A percentile compares a stretch with the other conserved stretches of the same genome.
Evolutionary conservation across 169 alveolate species (phyloP).

Genomic region (Plasmodium malariae): DNA sequence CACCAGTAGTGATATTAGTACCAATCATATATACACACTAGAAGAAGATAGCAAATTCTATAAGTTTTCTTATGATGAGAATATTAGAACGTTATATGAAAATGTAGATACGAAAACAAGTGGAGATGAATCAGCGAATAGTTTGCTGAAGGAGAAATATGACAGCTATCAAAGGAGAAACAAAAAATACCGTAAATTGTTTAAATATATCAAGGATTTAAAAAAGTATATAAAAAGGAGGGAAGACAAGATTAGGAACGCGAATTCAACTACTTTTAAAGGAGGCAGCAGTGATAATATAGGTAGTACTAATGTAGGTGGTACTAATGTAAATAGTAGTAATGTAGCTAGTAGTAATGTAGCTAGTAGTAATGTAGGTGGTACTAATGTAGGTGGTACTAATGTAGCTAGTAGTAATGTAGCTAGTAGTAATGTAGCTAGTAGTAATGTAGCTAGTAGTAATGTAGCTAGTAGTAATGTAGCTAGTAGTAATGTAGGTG

Average conservation of each 20-base stretch:
- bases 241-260: conserved; percentile 11
- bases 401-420: no score
- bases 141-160: conserved; percentile 45
- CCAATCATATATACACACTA: neutral
- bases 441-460: no score
- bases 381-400: no score
- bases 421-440: no score
- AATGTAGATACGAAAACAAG: conserved; percentile 47
- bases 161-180: conserved; percentile 33
- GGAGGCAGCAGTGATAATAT: no score
- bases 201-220: conserved; percentile 44
- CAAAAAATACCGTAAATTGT: conserved; percentile 30
- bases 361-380: no score
- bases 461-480: no score
- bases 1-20: neutral
- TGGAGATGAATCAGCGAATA: conserved; percentile 68
- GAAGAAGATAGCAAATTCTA: conserved; percentile 14
- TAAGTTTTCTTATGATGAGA: conserved; percentile 23
- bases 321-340: no score
- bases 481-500: no score
- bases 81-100: conserved; percentile 21
- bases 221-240: conserved; percentile 5
- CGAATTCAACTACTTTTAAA: no score
- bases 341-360: no score
- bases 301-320: no score